phyloP scores from a whole-genome alignment of 345 rosid species.

The Cardamine chenopodiifolia region DNA sequence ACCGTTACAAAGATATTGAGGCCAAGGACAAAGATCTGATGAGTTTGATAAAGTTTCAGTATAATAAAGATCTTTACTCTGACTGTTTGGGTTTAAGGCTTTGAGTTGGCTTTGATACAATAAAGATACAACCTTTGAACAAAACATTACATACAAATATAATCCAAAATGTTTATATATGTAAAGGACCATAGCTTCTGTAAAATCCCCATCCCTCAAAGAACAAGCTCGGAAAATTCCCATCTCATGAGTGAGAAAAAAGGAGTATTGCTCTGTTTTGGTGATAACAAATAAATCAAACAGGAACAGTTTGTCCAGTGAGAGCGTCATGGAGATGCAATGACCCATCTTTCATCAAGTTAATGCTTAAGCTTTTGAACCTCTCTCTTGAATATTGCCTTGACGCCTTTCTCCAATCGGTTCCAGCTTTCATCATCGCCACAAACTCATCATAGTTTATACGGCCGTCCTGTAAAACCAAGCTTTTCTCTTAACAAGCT shows the following conservation, averaged over 20 bases:
- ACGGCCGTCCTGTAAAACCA: slow-evolving; percentile 63
- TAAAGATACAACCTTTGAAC: slow-evolving; percentile 27
- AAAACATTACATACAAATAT: slow-evolving; percentile 31
- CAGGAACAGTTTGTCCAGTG: slow-evolving; percentile 76
- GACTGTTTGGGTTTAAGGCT: slow-evolving; percentile 19
- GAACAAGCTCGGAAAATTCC: slow-evolving; percentile 18
- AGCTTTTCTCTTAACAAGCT: too few relatives aligned
- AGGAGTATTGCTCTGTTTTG: slow-evolving; percentile 14
- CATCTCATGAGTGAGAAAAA: neutral
- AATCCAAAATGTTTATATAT: slow-evolving; percentile 13
- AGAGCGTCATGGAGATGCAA: slow-evolving; percentile 84
- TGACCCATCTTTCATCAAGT: slow-evolving; percentile 96
- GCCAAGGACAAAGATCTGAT: slow-evolving; percentile 26
- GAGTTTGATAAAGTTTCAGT: slow-evolving; percentile 33
- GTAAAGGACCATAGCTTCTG: slow-evolving; percentile 24
- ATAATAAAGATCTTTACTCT: slow-evolving; percentile 15
- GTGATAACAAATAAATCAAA: slow-evolving; percentile 45
- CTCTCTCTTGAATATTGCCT: slow-evolving; percentile 97
- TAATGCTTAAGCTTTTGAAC: slow-evolving; percentile 90
- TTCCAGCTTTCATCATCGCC: slow-evolving; percentile 97
- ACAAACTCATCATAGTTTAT: slow-evolving; percentile 95
- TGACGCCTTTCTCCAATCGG: slow-evolving; percentile 99
- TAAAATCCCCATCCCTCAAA: slow-evolving; percentile 18
- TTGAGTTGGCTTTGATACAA: slow-evolving; percentile 25
- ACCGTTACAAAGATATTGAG: slow-evolving; percentile 47